These are phyloP conservation scores for Leishmania tropica DNA, from an alignment of 208 protist genomes.

Conservation along the genomic window DNA sequence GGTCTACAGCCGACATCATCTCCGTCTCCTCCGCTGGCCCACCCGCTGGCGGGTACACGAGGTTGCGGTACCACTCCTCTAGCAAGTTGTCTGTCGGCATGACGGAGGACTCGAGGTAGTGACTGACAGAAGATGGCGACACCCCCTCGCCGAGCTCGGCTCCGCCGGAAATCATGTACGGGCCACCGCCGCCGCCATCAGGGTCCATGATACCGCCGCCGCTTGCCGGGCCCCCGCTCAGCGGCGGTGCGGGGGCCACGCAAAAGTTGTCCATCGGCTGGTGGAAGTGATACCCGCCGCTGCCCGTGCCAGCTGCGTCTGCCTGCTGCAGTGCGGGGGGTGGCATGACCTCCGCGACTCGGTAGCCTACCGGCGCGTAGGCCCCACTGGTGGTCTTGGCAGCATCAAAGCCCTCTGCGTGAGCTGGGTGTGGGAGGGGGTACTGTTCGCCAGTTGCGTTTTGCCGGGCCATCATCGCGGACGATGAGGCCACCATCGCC, in stretches of 20 bases:
- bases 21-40: constrained; percentile 16
- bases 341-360: constrained; percentile 46
- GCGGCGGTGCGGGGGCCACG: constrained; percentile 22
- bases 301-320: background rate
- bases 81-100: constrained; percentile 42
- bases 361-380: constrained; percentile 41
- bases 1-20: constrained; percentile 13
- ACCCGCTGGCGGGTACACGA: constrained; percentile 32
- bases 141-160: background rate
- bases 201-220: background rate
- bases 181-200: constrained; percentile 11
- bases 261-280: constrained; percentile 16
- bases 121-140: constrained; percentile 29
- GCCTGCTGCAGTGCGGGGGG: constrained; percentile 7
- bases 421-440: background rate
- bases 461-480: background rate
- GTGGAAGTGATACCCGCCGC: constrained; percentile 1
- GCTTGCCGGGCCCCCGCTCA: constrained; percentile 16
- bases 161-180: background rate
- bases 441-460: background rate
- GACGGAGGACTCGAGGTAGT: constrained; percentile 37
- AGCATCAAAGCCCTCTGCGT: constrained; percentile 1
- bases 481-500: background rate
- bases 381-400: constrained; percentile 5
- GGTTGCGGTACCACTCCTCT: constrained; percentile 45